phyloP scores from a whole-genome alignment of 208 protist genomes.

The Leishmania arabica region DNA sequence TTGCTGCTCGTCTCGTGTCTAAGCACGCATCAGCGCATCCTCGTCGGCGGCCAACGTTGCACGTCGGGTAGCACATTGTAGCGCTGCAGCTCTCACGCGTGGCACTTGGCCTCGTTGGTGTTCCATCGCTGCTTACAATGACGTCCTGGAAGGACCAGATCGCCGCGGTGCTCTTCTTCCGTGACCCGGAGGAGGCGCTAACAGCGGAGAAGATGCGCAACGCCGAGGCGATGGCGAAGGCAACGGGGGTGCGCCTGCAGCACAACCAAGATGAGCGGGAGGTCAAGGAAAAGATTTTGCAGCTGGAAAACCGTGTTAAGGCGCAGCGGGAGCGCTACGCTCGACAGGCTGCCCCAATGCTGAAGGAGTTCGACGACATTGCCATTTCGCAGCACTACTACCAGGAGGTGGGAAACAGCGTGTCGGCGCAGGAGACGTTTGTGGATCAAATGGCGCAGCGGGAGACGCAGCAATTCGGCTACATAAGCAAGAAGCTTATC shows the following conservation, averaged over 20 bases:
- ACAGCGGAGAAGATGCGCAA: conserved; percentile 73
- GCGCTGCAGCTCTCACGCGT: neutral
- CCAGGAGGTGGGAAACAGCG: conserved; percentile 56
- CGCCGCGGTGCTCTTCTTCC: conserved; percentile 51
- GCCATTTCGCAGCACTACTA: conserved; percentile 84
- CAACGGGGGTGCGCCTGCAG: conserved; percentile 37
- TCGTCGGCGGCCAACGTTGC: neutral
- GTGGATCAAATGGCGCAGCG: conserved; percentile 55
- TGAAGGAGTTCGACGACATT: conserved; percentile 82
- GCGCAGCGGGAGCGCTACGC: conserved; percentile 55
- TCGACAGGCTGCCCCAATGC: conserved; percentile 47
- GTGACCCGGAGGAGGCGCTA: conserved; percentile 53
- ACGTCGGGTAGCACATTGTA: neutral
- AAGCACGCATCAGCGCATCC: neutral
- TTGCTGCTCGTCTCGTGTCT: neutral
- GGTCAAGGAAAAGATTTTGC: conserved; percentile 26
- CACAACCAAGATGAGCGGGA: conserved; percentile 49
- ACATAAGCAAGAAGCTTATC: conserved; percentile 87
- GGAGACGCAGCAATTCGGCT: conserved; percentile 79
- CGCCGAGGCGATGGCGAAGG: conserved; percentile 56
- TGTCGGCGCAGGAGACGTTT: conserved; percentile 50
- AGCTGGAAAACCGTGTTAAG: conserved; percentile 52
- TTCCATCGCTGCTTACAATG: conserved; percentile 23
- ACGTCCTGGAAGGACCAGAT: conserved; percentile 34
- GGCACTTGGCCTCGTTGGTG: neutral